Percentiles rank a stretch among this genome's conserved stretches.
These are phyloP conservation scores for Stemphylium vesicarium DNA, from an alignment of 2,329 filamentous ascomycete species.

Conservation along the genomic window DNA sequence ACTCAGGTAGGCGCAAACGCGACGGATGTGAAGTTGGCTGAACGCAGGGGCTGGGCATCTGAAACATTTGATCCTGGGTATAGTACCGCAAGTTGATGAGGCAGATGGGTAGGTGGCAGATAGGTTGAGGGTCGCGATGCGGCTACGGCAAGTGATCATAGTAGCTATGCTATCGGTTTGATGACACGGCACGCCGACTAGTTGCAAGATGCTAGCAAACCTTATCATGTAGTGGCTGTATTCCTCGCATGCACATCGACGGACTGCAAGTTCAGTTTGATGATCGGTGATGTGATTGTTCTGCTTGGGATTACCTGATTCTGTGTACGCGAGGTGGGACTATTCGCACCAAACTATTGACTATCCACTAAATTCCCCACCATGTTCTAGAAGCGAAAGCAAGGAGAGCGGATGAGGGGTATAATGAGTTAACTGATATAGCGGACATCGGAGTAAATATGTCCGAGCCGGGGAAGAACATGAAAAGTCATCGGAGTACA, in stretches of 20 bases:
- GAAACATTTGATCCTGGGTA: slow-evolving; percentile 29
- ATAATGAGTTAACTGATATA: slow-evolving; percentile 15
- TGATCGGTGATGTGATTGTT: not conserved
- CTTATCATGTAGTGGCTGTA: not conserved
- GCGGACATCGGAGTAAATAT: not conserved
- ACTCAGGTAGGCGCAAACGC: not conserved
- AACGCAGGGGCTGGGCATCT: slow-evolving; percentile 21
- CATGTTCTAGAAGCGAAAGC: slow-evolving; percentile 14
- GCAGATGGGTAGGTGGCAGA: slow-evolving; percentile 12
- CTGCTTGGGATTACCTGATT: not conserved
- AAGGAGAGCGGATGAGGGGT: slow-evolving; percentile 8
- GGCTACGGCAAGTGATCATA: slow-evolving; percentile 10
- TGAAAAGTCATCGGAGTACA: not conserved
- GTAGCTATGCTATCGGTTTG: not conserved
- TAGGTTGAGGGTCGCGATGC: not conserved
- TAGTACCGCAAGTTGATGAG: slow-evolving; percentile 26
- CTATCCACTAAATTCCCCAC: slow-evolving; percentile 13
- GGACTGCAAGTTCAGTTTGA: not conserved
- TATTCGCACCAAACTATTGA: slow-evolving; percentile 3
- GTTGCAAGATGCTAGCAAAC: not conserved
- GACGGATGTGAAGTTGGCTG: slow-evolving; percentile 1
- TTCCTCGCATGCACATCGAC: not conserved
- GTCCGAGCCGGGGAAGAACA: not conserved
- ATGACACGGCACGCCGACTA: not conserved
- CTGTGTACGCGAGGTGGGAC: slow-evolving; percentile 9